A percentile compares a stretch with the other conserved stretches of the same genome.
Evolutionary conservation across 352 stramenopile genomes (phyloP).

Genomic region (Globisporangium camurandrum): DNA sequence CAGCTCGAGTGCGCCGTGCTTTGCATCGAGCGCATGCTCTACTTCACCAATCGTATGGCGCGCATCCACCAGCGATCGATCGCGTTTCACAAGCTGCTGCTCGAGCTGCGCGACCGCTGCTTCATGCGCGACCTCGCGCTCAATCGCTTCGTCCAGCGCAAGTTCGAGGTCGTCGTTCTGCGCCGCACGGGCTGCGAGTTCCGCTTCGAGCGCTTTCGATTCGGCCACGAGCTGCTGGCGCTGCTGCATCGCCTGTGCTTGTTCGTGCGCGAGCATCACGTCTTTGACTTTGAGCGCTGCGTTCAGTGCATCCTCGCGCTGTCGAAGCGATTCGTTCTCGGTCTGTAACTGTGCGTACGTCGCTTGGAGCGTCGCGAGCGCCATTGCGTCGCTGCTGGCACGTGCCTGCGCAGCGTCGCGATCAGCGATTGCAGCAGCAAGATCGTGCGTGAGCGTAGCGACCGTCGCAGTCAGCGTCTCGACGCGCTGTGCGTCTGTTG

Average conservation of each 20-base stretch:
- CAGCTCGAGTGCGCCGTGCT: constrained; percentile 48
- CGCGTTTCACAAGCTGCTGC: constrained; percentile 16
- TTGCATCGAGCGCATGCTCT: constrained; percentile 32
- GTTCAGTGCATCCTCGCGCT: constrained; percentile 43
- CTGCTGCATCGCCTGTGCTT: constrained; percentile 43
- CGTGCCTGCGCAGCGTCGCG: neutral
- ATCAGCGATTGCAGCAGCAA: neutral
- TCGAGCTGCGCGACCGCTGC: constrained; percentile 23
- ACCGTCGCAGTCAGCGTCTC: neutral
- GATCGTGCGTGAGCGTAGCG: neutral
- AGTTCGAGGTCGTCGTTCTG: constrained; percentile 60
- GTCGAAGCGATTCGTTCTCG: constrained; percentile 22
- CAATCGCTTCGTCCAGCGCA: constrained; percentile 47
- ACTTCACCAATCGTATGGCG: constrained; percentile 16
- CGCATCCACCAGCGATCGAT: constrained; percentile 10
- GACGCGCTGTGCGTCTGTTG: neutral
- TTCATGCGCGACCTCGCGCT: constrained; percentile 27
- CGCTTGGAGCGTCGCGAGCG: too few species aligned
- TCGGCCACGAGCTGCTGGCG: too few species aligned
- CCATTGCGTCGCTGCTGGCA: neutral
- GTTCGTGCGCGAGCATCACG: constrained; percentile 61
- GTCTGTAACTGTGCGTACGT: constrained; percentile 14
- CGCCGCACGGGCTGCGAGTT: constrained; percentile 34
- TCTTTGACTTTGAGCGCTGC: constrained; percentile 64
- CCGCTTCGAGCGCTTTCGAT: constrained; percentile 20